Evolutionary conservation across 2,329 filamentous ascomycete genomes (phyloP), one percentile per base, ranked within the genome.

Genomic region (Curvularia spicifera): DNA sequence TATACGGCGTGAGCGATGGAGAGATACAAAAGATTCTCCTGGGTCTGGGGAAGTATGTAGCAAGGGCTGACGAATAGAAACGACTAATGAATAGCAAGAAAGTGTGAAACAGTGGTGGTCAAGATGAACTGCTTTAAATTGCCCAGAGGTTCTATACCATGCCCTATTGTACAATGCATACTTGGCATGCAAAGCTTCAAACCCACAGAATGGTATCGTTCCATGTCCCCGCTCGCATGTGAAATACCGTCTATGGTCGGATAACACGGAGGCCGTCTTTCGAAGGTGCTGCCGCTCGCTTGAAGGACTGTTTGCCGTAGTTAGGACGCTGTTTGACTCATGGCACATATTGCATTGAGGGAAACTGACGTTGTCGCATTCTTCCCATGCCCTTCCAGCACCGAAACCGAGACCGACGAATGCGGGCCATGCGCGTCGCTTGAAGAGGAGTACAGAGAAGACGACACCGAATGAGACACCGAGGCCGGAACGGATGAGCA

Each of bases 361-460:
- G 22, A 47, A 40, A 78, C 79, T 70, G 68, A 83, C 81, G 71
- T 85, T 91, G 83, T 99, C 97, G 81, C 95, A 97, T 84, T 99
- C 95, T 81, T 99, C 95, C 84, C 96, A 99, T 57, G 95, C 95
- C 74, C 96, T 88, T 72, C 95, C 95, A 65, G 93, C 93, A 77
- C 96, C 95, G 78, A 99, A 98, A 57, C 95, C 95, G 54, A 94
- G 85, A 66, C 95, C 95, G 67, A 97, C 87, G 77, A 92, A 95
- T n/a, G 93, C 95, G 57, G 95, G 95, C 92, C 94, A 99, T 67
- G 95, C 91, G 82, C 95, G 89, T 80, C 96, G 90, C 86, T 96
- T 97, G 87, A 99, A 99, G 55, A 99, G 82, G 58, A 99, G 90
- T 61, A 99, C 93, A 61, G 95, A 98, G 85, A 99, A 98, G 81